A percentile compares a stretch with the other conserved stretches of the same genome.
Evolutionary conservation across 1,284 basidiomycete genomes (phyloP).

Genomic region (Athelia psychrophila): DNA sequence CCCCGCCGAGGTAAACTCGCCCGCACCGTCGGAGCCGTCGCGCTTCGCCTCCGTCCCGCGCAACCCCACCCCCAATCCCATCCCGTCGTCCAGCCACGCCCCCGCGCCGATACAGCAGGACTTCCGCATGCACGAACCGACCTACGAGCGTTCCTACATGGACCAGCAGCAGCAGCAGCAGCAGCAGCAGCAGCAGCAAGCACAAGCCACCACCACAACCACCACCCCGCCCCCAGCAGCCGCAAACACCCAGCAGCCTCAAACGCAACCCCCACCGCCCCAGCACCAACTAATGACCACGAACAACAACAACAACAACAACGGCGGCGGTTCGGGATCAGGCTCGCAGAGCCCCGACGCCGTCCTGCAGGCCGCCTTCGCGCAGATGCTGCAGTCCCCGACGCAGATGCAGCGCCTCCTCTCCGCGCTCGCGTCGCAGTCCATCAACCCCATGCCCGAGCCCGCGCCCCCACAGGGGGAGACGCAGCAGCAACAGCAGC

Average conservation of each 20-base stretch:
- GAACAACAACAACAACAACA: conserved; percentile 22
- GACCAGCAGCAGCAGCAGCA: too few species aligned
- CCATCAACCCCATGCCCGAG: conserved; percentile 21
- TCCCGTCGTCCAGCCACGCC: too few species aligned
- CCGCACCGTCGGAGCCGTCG: conserved; percentile 8
- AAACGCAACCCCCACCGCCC: conserved; percentile 15
- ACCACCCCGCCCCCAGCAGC: conserved; percentile 7
- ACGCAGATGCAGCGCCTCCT: conserved; percentile 71
- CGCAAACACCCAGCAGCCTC: conserved; percentile 10
- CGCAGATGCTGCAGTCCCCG: conserved; percentile 54
- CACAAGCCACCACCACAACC: conserved; percentile 10
- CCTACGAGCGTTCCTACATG: too few species aligned
- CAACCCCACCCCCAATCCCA: background rate
- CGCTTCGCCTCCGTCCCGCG: background rate
- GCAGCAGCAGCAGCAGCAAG: background rate
- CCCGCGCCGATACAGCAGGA: background rate
- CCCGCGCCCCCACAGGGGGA: conserved; percentile 10
- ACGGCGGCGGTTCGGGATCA: conserved; percentile 22
- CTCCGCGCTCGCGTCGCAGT: conserved; percentile 46
- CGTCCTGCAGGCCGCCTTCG: conserved; percentile 57
- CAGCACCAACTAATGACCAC: conserved; percentile 17
- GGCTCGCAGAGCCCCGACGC: conserved; percentile 35
- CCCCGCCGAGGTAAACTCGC: conserved; percentile 25
- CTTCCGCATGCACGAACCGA: background rate
- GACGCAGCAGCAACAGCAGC: conserved; percentile 2